These are phyloP conservation scores for Dillenia suffruticosa DNA, from an alignment of 164 flowering plant genomes.

Conservation along the genomic window DNA sequence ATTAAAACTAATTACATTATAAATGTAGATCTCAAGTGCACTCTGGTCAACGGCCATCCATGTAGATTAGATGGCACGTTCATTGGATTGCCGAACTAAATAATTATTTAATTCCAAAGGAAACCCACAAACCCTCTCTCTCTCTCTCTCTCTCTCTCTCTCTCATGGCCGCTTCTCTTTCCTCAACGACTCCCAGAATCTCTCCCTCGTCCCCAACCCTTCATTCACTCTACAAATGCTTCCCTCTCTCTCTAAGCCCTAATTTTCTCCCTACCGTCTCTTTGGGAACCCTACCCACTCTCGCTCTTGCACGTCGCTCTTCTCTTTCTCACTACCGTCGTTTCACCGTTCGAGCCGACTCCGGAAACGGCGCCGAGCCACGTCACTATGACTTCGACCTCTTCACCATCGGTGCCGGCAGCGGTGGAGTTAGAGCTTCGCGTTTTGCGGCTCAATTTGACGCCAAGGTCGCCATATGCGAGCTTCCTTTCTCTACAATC, in stretches of 20 bases:
- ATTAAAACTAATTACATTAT: no score
- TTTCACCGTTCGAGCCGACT: slow-evolving; percentile 34
- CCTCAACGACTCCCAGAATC: background rate
- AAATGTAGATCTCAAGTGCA: no score
- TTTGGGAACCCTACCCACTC: slow-evolving; percentile 18
- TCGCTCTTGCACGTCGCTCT: slow-evolving; percentile 18
- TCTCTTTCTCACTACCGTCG: slow-evolving; percentile 16
- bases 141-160: no score
- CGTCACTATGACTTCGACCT: slow-evolving; percentile 63
- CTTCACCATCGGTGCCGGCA: slow-evolving; percentile 80
- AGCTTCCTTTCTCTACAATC: slow-evolving; percentile 81
- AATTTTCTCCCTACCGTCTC: slow-evolving; percentile 10
- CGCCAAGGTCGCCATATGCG: slow-evolving; percentile 81
- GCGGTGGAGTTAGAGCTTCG: slow-evolving; percentile 80
- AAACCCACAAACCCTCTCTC: no score
- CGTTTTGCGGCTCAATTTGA: slow-evolving; percentile 70
- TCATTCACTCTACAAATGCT: slow-evolving; percentile 5
- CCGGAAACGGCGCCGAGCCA: slow-evolving; percentile 42
- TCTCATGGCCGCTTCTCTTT: background rate
- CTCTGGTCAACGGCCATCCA: no score
- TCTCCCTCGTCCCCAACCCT: background rate
- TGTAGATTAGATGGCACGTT: no score
- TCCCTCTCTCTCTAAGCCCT: slow-evolving; percentile 32
- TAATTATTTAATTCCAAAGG: no score
- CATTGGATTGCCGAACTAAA: no score